Conservation (phyloP, 2,329 filamentous ascomycete genomes). For the Colletotrichum brevisporum region DNA sequence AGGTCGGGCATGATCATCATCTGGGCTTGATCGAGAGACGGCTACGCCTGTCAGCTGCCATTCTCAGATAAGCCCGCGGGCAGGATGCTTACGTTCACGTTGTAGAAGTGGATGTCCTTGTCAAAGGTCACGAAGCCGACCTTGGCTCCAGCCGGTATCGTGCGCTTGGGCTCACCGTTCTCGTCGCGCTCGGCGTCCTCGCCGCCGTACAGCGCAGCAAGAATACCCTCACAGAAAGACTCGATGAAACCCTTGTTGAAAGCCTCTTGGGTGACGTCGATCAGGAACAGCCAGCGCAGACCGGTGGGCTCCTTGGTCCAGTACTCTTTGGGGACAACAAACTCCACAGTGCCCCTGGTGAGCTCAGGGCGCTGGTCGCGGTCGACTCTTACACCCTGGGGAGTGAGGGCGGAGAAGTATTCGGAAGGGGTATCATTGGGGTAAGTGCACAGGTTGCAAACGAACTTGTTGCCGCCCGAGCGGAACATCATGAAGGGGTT, state of each 20-base stretch:
- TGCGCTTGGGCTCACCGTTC: slow-evolving; percentile 66
- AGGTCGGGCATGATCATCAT: slow-evolving; percentile 99
- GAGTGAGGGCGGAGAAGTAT: slow-evolving; percentile 93
- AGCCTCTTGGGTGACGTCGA: slow-evolving; percentile 93
- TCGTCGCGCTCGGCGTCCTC: slow-evolving; percentile 69
- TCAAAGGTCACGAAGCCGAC: slow-evolving; percentile 97
- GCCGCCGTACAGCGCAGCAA: slow-evolving; percentile 85
- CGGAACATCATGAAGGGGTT: slow-evolving; percentile 99
- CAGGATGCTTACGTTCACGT: slow-evolving; percentile 79
- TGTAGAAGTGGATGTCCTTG: slow-evolving; percentile 98
- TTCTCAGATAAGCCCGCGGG: no score
- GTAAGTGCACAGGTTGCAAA: slow-evolving; percentile 98
- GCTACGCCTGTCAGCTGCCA: slow-evolving; percentile 55
- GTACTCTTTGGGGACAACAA: slow-evolving; percentile 97
- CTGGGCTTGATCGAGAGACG: slow-evolving; percentile 86
- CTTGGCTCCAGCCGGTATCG: slow-evolving; percentile 83
- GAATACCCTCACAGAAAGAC: slow-evolving; percentile 90
- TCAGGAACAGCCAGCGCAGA: slow-evolving; percentile 88
- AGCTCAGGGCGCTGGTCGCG: slow-evolving; percentile 91
- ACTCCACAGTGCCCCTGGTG: slow-evolving; percentile 93
- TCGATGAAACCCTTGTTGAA: slow-evolving; percentile 92
- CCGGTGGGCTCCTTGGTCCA: slow-evolving; percentile 96
- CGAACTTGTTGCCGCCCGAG: slow-evolving; percentile 93
- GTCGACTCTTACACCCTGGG: slow-evolving; percentile 88
- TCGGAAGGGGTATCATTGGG: slow-evolving; percentile 93